A percentile compares a stretch with the other conserved stretches of the same genome.
These are phyloP conservation scores for Heterococcus sp. DNA, from an alignment of 108 stramenopile species.

Conservation along the genomic window DNA sequence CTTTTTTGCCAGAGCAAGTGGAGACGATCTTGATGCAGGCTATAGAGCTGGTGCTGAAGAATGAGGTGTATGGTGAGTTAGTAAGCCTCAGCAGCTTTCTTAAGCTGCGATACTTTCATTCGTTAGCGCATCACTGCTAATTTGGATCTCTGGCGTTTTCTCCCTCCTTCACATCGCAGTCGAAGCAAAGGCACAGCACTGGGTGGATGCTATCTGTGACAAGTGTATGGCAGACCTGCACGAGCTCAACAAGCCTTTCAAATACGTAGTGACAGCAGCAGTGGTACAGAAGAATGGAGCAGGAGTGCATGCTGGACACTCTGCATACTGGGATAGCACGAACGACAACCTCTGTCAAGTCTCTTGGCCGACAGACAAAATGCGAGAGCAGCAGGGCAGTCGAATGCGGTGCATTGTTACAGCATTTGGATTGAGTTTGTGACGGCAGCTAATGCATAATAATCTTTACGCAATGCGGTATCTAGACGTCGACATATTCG, in stretches of 20 bases:
- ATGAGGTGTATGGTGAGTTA: conserved; percentile 26
- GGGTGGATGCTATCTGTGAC: conserved; percentile 54
- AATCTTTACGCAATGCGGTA: no score
- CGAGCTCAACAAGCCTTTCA: conserved; percentile 58
- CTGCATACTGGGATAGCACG: conserved; percentile 52
- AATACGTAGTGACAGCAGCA: conserved; percentile 51
- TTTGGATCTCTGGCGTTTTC: not conserved
- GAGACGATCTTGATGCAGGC: conserved; percentile 30
- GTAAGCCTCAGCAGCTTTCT: no score
- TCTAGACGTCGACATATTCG: no score
- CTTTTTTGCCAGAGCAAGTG: conserved; percentile 45
- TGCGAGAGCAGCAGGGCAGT: conserved; percentile 50
- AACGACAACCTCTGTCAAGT: conserved; percentile 51
- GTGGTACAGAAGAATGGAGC: conserved; percentile 58
- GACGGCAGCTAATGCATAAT: no score
- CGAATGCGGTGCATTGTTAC: conserved; percentile 43
- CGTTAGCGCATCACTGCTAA: not conserved
- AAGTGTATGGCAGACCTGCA: conserved; percentile 50
- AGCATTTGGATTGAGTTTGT: conserved; percentile 31
- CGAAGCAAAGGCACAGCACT: conserved; percentile 5
- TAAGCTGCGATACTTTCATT: no score
- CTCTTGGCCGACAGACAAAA: conserved; percentile 48
- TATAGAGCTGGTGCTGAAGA: conserved; percentile 22
- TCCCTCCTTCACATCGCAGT: not conserved
- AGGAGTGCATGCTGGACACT: conserved; percentile 53